These are phyloP conservation scores for Cutaneotrichosporon spelunceum DNA, from an alignment of 1,284 basidiomycete species.

Conservation along the genomic window DNA sequence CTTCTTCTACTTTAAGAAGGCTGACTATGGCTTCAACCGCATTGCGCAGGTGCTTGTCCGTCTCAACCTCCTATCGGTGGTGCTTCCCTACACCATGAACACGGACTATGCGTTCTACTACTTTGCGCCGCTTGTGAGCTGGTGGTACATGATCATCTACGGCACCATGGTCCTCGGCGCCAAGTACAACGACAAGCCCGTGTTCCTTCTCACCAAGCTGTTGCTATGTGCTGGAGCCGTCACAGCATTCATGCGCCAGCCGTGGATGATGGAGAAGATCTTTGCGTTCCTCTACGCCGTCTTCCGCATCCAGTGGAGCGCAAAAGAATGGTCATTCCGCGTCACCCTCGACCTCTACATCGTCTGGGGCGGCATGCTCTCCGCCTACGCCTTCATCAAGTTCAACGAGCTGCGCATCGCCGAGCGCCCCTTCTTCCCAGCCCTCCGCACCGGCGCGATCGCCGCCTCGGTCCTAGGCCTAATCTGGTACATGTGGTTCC, in stretches of 20 bases:
- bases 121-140: constrained; percentile 71
- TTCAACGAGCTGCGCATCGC: constrained; percentile 67
- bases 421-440: constrained; percentile 65
- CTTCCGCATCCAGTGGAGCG: constrained; percentile 75
- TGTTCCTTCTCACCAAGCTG: constrained; percentile 69
- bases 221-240: constrained; percentile 61
- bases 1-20: constrained; percentile 68
- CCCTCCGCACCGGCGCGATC: constrained; percentile 56
- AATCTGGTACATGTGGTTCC: constrained; percentile 77
- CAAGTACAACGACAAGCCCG: constrained; percentile 66
- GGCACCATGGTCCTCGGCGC: constrained; percentile 68
- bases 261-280: constrained; percentile 61
- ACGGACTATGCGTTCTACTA: constrained; percentile 86
- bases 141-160: constrained; percentile 74
- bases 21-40: constrained; percentile 73
- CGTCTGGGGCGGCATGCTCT: constrained; percentile 79
- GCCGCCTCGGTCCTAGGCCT: constrained; percentile 58
- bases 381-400: constrained; percentile 70
- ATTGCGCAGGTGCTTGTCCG: constrained; percentile 73
- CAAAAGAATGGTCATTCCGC: constrained; percentile 79
- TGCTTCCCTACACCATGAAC: constrained; percentile 82
- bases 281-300: constrained; percentile 64
- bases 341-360: constrained; percentile 82
- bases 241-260: constrained; percentile 64
- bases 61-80: constrained; percentile 74